Conservation (phyloP, 2,329 filamentous ascomycete species). For the Neobulgaria alba region DNA sequence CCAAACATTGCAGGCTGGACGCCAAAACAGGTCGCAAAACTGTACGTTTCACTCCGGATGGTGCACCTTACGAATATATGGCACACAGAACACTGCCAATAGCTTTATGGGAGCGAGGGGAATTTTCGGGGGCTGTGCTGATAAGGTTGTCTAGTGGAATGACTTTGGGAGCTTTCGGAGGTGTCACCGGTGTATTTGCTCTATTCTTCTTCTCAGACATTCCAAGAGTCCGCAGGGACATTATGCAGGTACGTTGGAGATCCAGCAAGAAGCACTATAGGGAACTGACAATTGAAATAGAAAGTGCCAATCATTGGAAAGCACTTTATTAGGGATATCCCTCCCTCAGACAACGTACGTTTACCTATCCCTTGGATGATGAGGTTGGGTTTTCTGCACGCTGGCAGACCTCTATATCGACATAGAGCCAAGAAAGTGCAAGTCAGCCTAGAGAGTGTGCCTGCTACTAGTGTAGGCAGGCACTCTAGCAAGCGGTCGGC, state of each 20-base stretch:
- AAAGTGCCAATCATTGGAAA: slow-evolving; percentile 46
- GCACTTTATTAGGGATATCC: slow-evolving; percentile 44
- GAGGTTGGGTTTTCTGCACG: no score
- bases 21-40: slow-evolving; percentile 35
- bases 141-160: slow-evolving; percentile 35
- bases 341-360: slow-evolving; percentile 52
- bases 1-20: slow-evolving; percentile 47
- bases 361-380: no score
- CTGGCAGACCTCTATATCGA: no score
- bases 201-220: slow-evolving; percentile 56
- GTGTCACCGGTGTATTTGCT: slow-evolving; percentile 44
- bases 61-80: background rate
- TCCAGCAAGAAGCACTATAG: no score
- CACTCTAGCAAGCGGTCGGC: no score
- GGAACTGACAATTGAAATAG: slow-evolving; percentile 30
- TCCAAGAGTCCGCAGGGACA: slow-evolving; percentile 49
- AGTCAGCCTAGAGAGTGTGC: no score
- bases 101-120: no score
- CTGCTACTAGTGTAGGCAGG: no score
- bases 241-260: slow-evolving; percentile 42
- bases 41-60: slow-evolving; percentile 34
- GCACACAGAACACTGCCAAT: no score
- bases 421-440: no score
- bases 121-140: no score
- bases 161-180: slow-evolving; percentile 47